A percentile compares a stretch with the other conserved stretches of the same genome.
These are phyloP conservation scores for Discostella pseudostelligera DNA, from an alignment of 108 stramenopile species.

Conservation along the genomic window DNA sequence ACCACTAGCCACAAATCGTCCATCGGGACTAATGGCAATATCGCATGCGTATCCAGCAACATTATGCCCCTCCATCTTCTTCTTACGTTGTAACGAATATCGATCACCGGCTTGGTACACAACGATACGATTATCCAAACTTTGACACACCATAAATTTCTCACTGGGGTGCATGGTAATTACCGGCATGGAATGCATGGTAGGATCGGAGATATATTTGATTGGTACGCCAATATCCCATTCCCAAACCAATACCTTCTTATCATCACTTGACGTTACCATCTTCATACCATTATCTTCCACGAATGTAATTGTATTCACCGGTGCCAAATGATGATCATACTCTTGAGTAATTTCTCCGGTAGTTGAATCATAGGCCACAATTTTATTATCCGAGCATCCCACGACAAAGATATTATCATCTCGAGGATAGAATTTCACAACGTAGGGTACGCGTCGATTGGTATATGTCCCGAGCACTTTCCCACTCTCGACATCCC, in stretches of 20 bases:
- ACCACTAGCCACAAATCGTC: slow-evolving; percentile 92
- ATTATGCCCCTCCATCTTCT: slow-evolving; percentile 94
- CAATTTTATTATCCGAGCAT: slow-evolving; percentile 93
- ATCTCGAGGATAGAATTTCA: slow-evolving; percentile 94
- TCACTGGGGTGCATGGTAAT: slow-evolving; percentile 86
- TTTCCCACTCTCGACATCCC: slow-evolving; percentile 96
- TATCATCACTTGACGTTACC: slow-evolving; percentile 96
- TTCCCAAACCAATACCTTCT: slow-evolving; percentile 98
- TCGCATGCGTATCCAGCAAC: slow-evolving; percentile 96
- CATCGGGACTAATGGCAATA: slow-evolving; percentile 91
- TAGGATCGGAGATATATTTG: slow-evolving; percentile 98
- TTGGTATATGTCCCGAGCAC: slow-evolving; percentile 88
- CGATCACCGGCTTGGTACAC: slow-evolving; percentile 86
- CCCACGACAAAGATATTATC: slow-evolving; percentile 95
- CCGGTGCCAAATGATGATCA: slow-evolving; percentile 97
- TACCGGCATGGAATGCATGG: slow-evolving; percentile 98
- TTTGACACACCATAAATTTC: slow-evolving; percentile 85
- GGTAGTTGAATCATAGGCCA: slow-evolving; percentile 88
- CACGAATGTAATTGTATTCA: slow-evolving; percentile 95
- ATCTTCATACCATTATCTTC: slow-evolving; percentile 91
- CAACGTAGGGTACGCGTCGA: slow-evolving; percentile 91
- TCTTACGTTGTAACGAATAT: slow-evolving; percentile 88
- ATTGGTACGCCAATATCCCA: slow-evolving; percentile 99
- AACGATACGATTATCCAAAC: slow-evolving; percentile 93
- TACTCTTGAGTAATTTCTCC: slow-evolving; percentile 98